Evolutionary conservation across 768 basidiomycete genomes (phyloP).

Genomic region (Suillus cothurnatus): DNA sequence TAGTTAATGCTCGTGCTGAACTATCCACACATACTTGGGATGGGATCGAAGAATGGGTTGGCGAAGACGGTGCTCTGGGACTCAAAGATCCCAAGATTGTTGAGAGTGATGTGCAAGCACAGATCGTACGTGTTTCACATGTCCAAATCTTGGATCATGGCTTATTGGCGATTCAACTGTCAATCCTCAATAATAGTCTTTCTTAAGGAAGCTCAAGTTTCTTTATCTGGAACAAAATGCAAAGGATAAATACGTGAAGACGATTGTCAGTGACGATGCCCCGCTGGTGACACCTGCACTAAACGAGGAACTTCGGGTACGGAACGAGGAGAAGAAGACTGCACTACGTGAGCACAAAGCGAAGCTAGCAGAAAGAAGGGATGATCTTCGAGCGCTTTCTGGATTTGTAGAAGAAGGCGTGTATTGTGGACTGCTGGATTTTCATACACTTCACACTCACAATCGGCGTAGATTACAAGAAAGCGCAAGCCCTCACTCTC

Average conservation of each 20-base stretch:
- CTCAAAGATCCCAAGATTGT: slow-evolving; percentile 57
- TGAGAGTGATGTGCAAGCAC: slow-evolving; percentile 58
- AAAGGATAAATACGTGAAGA: slow-evolving; percentile 85
- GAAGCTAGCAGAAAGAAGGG: slow-evolving; percentile 59
- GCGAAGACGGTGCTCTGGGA: slow-evolving; percentile 25
- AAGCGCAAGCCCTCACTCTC: slow-evolving; percentile 51
- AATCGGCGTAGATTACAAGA: slow-evolving; percentile 56
- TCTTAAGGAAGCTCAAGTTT: slow-evolving; percentile 82
- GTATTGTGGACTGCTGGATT: slow-evolving; percentile 6
- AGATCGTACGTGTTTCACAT: slow-evolving; percentile 48
- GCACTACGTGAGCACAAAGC: slow-evolving; percentile 66
- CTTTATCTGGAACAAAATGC: slow-evolving; percentile 90
- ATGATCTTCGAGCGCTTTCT: slow-evolving; percentile 62
- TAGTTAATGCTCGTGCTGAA: slow-evolving; percentile 23
- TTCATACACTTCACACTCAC: neutral
- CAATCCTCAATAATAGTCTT: slow-evolving; percentile 46
- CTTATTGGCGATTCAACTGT: slow-evolving; percentile 10
- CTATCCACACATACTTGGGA: slow-evolving; percentile 32
- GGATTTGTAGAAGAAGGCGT: slow-evolving; percentile 73
- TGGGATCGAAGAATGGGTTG: slow-evolving; percentile 27
- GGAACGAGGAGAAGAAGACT: slow-evolving; percentile 74
- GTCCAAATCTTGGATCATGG: neutral
- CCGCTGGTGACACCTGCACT: slow-evolving; percentile 79
- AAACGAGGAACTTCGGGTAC: slow-evolving; percentile 61
- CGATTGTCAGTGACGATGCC: slow-evolving; percentile 85